Conservation (phyloP, 2,329 filamentous ascomycete species). For the Hymenoscyphus fraxineus region DNA sequence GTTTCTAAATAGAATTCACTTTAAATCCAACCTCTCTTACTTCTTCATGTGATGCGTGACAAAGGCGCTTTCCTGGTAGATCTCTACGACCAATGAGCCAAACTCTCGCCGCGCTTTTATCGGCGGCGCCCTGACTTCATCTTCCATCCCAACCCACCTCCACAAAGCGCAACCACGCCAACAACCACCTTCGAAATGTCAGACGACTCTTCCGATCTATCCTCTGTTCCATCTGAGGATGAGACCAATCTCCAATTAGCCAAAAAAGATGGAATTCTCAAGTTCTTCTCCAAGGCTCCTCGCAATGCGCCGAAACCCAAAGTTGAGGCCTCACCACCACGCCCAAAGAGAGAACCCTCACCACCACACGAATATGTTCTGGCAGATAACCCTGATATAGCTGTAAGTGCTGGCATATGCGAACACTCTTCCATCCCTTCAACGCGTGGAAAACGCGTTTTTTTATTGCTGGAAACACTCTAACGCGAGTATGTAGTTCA, state of each 20-base stretch:
- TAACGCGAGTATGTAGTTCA: conserved; percentile 62
- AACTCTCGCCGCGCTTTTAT: conserved; percentile 11
- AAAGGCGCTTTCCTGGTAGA: conserved; percentile 7
- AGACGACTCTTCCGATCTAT: conserved; percentile 62
- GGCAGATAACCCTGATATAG: conserved; percentile 87
- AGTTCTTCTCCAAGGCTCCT: conserved; percentile 60
- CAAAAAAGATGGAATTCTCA: conserved; percentile 57
- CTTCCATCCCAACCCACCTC: conserved; percentile 3
- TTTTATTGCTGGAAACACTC: conserved; percentile 31
- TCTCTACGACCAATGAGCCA: conserved; percentile 12
- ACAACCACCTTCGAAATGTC: conserved; percentile 34
- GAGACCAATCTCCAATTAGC: conserved; percentile 49
- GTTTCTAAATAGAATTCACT: conserved; percentile 4
- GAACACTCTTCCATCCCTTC: background rate
- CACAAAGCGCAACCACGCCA: conserved; percentile 16
- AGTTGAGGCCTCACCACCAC: conserved; percentile 57
- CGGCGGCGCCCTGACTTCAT: conserved; percentile 16
- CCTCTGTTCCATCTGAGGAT: conserved; percentile 53
- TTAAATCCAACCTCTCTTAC: background rate
- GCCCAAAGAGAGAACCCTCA: conserved; percentile 77
- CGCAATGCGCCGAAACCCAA: conserved; percentile 44
- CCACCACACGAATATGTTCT: conserved; percentile 87
- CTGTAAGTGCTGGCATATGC: conserved; percentile 62
- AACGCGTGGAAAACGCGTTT: conserved; percentile 53
- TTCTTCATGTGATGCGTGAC: conserved; percentile 13